Conservation (phyloP, 2,329 filamentous ascomycete genomes). For the Fusarium sp. region DNA sequence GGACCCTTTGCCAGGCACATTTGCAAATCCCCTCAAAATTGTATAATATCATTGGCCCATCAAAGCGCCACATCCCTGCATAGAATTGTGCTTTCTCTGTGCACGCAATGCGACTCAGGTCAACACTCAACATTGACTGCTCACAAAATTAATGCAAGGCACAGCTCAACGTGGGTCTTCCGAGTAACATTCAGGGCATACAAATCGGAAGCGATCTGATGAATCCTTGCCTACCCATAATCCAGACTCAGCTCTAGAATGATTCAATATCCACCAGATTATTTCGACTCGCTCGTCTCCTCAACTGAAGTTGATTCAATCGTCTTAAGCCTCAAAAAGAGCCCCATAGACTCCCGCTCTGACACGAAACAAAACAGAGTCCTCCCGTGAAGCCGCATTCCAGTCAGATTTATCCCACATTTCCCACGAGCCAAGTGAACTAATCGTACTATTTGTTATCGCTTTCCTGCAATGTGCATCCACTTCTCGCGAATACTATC, state of each 20-base stretch:
- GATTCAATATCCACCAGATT: background rate
- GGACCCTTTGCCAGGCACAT: background rate
- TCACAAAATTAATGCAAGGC: constrained; percentile 1
- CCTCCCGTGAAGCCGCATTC: constrained; percentile 14
- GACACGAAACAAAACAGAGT: constrained; percentile 21
- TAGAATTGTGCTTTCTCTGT: constrained; percentile 10
- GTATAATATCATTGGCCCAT: constrained; percentile 1
- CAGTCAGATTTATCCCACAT: background rate
- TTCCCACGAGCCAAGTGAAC: constrained; percentile 8
- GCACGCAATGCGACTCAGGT: background rate
- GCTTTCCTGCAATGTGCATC: background rate
- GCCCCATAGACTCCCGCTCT: constrained; percentile 14
- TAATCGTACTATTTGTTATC: background rate
- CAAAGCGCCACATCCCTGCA: background rate
- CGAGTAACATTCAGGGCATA: background rate
- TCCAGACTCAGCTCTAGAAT: background rate
- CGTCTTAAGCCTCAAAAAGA: constrained; percentile 7
- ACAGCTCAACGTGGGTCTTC: background rate
- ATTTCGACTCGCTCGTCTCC: constrained; percentile 5
- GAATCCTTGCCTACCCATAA: constrained; percentile 9
- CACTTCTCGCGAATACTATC: constrained; percentile 13
- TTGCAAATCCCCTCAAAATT: background rate
- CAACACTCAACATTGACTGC: background rate
- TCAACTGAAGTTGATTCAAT: constrained; percentile 26
- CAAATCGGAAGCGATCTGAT: constrained; percentile 6